Percentiles rank a stretch among this genome's conserved stretches.
Conservation (phyloP, 768 basidiomycete genomes). For the Pisolithus tinctorius region DNA sequence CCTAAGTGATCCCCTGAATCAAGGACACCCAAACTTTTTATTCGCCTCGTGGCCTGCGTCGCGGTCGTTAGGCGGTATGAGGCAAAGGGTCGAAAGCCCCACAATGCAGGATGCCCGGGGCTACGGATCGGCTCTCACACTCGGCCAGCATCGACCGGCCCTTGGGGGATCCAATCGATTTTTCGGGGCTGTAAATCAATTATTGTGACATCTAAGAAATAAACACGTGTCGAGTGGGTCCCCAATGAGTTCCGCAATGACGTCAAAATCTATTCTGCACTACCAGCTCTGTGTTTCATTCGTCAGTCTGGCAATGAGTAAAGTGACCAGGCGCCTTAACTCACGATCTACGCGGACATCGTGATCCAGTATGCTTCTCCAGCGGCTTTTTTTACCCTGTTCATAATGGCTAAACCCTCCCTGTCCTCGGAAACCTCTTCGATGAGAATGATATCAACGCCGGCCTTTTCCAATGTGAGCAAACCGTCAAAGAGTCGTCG, state of each 20-base stretch:
- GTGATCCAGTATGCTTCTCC: slow-evolving; percentile 39
- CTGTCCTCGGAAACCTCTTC: slow-evolving; percentile 76
- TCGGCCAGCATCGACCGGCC: neutral
- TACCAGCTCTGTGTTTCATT: no score
- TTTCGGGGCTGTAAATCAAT: no score
- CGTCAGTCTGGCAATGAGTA: no score
- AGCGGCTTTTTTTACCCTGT: slow-evolving; percentile 86
- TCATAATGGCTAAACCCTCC: slow-evolving; percentile 93
- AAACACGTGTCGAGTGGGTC: no score
- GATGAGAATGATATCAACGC: slow-evolving; percentile 77
- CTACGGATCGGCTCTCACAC: neutral
- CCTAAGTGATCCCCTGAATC: neutral
- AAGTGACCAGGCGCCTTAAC: neutral
- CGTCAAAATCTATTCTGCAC: no score
- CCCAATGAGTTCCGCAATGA: no score
- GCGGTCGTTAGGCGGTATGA: slow-evolving; percentile 8
- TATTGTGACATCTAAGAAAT: no score
- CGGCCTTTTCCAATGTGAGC: slow-evolving; percentile 66
- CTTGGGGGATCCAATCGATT: no score
- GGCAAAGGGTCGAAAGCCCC: slow-evolving; percentile 2
- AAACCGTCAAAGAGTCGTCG: slow-evolving; percentile 84
- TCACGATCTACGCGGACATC: neutral
- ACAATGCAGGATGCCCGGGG: slow-evolving; percentile 5
- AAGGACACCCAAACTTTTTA: neutral
- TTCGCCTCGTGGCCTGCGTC: neutral